Conservation (phyloP, 106 monocot species). For the Narthecium ossifragum region DNA sequence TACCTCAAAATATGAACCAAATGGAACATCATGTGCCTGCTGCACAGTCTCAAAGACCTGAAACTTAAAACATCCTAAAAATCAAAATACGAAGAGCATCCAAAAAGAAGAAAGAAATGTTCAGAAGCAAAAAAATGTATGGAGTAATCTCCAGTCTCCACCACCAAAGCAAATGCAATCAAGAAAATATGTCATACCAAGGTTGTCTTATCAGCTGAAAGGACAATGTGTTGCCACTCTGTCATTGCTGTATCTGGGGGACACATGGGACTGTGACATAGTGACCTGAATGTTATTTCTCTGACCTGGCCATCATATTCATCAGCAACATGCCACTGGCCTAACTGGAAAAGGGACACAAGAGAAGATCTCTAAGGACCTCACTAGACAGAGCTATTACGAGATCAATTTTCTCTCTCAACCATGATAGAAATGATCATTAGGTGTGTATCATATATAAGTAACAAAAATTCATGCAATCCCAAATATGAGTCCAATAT, state of each 20-base stretch:
- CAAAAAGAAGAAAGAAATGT: neutral
- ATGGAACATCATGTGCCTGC: conserved; percentile 95
- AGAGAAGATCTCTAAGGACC: neutral
- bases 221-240: conserved; percentile 90
- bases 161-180: neutral
- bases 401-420: too few relatives aligned
- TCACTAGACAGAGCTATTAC: too few relatives aligned
- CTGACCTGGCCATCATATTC: conserved; percentile 94
- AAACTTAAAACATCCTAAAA: conserved; percentile 15
- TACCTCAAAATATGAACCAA: conserved; percentile 99
- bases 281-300: conserved; percentile 86
- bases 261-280: conserved; percentile 97
- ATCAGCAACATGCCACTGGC: conserved; percentile 90
- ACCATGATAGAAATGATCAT: too few relatives aligned
- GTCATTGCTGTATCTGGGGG: conserved; percentile 97
- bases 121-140: too few relatives aligned
- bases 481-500: too few relatives aligned
- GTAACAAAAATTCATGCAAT: too few relatives aligned
- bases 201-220: conserved; percentile 66
- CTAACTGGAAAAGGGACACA: conserved; percentile 51
- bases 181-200: conserved; percentile 30
- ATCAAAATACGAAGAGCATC: neutral
- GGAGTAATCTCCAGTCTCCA: too few relatives aligned
- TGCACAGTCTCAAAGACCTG: conserved; percentile 95
- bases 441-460: too few relatives aligned